Conservation (phyloP, 139 green algal genomes). For the Mesotaenium endlicherianum region DNA sequence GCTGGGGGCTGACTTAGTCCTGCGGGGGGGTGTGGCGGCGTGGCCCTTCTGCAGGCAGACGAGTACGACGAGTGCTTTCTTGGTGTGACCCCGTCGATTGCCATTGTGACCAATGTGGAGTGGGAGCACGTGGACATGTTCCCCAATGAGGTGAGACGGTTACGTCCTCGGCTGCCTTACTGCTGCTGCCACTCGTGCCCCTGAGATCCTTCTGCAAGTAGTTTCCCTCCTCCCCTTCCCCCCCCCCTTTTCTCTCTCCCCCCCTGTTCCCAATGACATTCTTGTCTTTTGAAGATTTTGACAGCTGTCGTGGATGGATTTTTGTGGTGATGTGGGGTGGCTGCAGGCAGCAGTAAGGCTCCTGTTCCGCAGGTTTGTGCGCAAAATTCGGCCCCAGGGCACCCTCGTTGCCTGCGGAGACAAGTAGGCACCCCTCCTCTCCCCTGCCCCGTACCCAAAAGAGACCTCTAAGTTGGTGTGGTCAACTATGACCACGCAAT, state of each 20-base stretch:
- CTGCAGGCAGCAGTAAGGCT: slow-evolving; percentile 24
- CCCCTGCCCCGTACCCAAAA: no score
- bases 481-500: no score
- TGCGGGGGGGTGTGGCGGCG: neutral
- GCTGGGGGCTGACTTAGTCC: neutral
- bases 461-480: no score
- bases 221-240: neutral
- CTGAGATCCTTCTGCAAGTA: no score
- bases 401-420: slow-evolving; percentile 30
- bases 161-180: no score
- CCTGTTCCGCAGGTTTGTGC: slow-evolving; percentile 8
- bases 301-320: no score
- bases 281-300: no score
- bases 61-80: slow-evolving; percentile 53
- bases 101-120: slow-evolving; percentile 60
- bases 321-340: no score
- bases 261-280: neutral
- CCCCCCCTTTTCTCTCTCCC: neutral
- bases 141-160: slow-evolving; percentile 39
- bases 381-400: slow-evolving; percentile 21
- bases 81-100: slow-evolving; percentile 30
- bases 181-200: no score
- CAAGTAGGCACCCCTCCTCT: no score
- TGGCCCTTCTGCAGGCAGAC: slow-evolving; percentile 32
- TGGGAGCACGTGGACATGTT: slow-evolving; percentile 62